A percentile compares a stretch with the other conserved stretches of the same genome.
phyloP scores from a whole-genome alignment of 306 rosid species.

The Glycyrrhiza uralensis region DNA sequence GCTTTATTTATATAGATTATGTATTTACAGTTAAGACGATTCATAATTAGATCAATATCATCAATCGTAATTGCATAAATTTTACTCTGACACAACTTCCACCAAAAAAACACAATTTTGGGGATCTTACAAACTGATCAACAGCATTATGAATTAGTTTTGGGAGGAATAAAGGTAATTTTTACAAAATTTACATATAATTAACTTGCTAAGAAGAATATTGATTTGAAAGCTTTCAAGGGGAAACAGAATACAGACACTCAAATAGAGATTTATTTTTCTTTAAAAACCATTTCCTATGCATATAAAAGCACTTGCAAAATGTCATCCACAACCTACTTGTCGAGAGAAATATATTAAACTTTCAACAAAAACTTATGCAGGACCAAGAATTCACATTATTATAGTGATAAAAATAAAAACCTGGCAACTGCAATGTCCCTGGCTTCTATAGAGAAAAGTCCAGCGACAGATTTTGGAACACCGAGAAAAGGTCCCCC shows the following conservation, averaged over 20 bases:
- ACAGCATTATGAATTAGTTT: neutral
- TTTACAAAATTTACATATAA: neutral
- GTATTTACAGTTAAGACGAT: neutral
- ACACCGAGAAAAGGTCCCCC: slow-evolving; percentile 91
- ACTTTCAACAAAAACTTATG: neutral
- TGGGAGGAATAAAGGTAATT: neutral
- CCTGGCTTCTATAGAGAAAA: slow-evolving; percentile 77
- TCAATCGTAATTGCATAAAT: neutral
- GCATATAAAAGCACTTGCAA: neutral
- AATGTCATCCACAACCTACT: slow-evolving; percentile 4
- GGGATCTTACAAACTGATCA: neutral
- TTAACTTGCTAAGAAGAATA: neutral
- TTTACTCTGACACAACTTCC: neutral
- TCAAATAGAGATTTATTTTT: neutral
- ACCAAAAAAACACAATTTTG: neutral
- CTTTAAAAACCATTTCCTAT: neutral
- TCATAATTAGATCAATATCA: neutral
- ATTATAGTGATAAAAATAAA: slow-evolving; percentile 13
- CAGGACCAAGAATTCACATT: slow-evolving; percentile 13
- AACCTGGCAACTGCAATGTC: slow-evolving; percentile 89
- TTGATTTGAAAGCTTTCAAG: neutral
- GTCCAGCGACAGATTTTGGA: slow-evolving; percentile 75
- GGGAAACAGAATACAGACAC: neutral
- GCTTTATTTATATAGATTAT: neutral
- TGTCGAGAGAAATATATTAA: neutral